These are phyloP conservation scores for Nicotiana attenuata DNA, from an alignment of 257 asterid species.

Conservation along the genomic window DNA sequence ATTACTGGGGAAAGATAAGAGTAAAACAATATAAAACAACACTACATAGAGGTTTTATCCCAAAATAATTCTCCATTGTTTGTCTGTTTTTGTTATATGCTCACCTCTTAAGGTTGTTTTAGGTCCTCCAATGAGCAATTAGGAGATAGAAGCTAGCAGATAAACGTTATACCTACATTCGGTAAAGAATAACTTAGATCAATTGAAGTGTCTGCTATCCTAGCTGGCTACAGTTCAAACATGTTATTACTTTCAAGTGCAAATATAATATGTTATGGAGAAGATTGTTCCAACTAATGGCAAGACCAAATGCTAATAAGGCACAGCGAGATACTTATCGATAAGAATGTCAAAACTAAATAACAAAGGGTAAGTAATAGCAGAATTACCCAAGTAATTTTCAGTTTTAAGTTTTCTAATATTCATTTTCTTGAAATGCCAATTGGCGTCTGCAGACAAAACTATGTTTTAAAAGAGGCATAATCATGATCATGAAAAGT, in stretches of 20 bases:
- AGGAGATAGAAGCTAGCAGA: background rate
- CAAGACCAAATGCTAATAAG: background rate
- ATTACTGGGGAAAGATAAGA: background rate
- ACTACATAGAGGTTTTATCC: background rate
- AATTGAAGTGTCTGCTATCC: background rate
- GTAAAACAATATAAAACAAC: background rate
- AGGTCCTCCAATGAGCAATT: background rate
- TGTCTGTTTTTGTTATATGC: too few relatives aligned
- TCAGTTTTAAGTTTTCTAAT: too few relatives aligned
- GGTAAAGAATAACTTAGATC: background rate
- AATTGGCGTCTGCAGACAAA: too few relatives aligned
- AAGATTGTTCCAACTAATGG: background rate
- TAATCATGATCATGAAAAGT: too few relatives aligned
- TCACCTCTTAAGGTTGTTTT: background rate
- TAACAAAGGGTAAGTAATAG: too few relatives aligned
- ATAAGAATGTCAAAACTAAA: too few relatives aligned
- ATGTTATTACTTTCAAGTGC: too few relatives aligned
- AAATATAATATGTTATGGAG: too few relatives aligned
- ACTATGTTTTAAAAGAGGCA: too few relatives aligned
- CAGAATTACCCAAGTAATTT: too few relatives aligned
- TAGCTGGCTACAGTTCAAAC: background rate
- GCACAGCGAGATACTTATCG: too few relatives aligned
- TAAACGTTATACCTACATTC: background rate
- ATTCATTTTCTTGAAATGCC: too few relatives aligned
- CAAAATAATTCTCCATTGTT: background rate